Percentiles rank a stretch among this genome's conserved stretches.
These are phyloP conservation scores for Starmera dryadoides DNA, from an alignment of 805 yeast species.

Conservation along the genomic window DNA sequence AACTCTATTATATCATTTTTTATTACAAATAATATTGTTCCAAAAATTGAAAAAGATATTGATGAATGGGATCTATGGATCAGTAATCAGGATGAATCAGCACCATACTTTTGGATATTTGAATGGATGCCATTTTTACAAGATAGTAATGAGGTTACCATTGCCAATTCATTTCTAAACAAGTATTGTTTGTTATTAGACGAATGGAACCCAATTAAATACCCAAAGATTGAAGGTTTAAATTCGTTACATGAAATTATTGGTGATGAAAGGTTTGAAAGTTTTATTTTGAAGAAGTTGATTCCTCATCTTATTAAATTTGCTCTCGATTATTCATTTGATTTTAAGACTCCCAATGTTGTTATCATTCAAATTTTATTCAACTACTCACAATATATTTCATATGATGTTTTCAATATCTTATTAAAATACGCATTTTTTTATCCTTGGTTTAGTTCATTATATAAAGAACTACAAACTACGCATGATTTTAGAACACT, in stretches of 20 bases:
- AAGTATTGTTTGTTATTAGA: slow-evolving; percentile 16
- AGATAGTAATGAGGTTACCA: slow-evolving; percentile 3
- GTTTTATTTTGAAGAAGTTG: slow-evolving; percentile 11
- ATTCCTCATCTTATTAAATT: slow-evolving; percentile 15
- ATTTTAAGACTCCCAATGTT: slow-evolving; percentile 12
- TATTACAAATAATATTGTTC: slow-evolving; percentile 24
- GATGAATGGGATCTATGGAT: slow-evolving; percentile 25
- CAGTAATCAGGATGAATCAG: slow-evolving; percentile 2
- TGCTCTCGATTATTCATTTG: neutral
- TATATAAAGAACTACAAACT: slow-evolving; percentile 5
- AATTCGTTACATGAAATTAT: slow-evolving; percentile 26
- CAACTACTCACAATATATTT: slow-evolving; percentile 18
- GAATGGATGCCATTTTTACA: slow-evolving; percentile 30
- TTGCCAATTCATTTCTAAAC: slow-evolving; percentile 16
- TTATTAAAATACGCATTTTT: slow-evolving; percentile 29
- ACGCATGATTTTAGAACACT: slow-evolving; percentile 12
- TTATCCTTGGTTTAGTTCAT: slow-evolving; percentile 18
- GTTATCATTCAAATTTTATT: slow-evolving; percentile 12
- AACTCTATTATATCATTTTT: slow-evolving; percentile 20
- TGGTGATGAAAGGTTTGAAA: slow-evolving; percentile 16
- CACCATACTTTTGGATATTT: slow-evolving; percentile 26
- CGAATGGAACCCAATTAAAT: slow-evolving; percentile 9
- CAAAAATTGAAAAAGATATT: slow-evolving; percentile 28
- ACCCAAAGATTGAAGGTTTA: slow-evolving; percentile 13
- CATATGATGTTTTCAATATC: slow-evolving; percentile 8